phyloP scores from a whole-genome alignment of 176 grass and related monocot genomes.

The Phoenix dactylifera region DNA sequence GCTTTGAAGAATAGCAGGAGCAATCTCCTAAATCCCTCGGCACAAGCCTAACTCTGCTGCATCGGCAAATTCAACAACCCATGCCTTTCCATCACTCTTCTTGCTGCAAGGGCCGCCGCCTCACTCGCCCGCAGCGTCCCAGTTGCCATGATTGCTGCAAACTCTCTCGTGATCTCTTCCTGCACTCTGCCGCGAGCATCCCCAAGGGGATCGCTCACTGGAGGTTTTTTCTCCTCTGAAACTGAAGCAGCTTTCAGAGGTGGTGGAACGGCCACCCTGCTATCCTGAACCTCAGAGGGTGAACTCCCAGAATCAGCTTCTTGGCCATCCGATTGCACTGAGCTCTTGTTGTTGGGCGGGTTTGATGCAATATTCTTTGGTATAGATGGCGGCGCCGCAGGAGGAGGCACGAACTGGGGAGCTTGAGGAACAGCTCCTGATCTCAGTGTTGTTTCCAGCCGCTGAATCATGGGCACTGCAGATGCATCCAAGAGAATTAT shows the following conservation, averaged over 20 bases:
- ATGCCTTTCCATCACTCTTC: slow-evolving; percentile 66
- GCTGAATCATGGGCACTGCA: slow-evolving; percentile 72
- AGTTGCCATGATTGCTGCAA: slow-evolving; percentile 53
- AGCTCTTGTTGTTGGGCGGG: neutral
- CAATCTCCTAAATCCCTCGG: too few relatives aligned
- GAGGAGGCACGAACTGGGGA: slow-evolving; percentile 32
- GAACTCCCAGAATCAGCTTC: too few relatives aligned
- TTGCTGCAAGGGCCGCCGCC: slow-evolving; percentile 42
- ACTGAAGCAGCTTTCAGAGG: slow-evolving; percentile 15
- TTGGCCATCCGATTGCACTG: too few relatives aligned
- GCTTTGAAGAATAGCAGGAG: too few relatives aligned
- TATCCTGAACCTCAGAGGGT: neutral
- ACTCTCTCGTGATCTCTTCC: slow-evolving; percentile 60
- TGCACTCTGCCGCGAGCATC: slow-evolving; percentile 39
- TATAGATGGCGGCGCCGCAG: neutral
- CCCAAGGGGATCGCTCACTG: slow-evolving; percentile 23
- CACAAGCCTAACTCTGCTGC: slow-evolving; percentile 18
- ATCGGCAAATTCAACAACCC: slow-evolving; percentile 17
- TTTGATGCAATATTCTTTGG: neutral
- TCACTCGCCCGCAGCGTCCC: slow-evolving; percentile 40
- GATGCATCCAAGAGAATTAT: neutral
- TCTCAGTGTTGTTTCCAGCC: slow-evolving; percentile 47
- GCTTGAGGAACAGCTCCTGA: slow-evolving; percentile 43
- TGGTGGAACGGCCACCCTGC: slow-evolving; percentile 4
- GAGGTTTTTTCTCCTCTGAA: slow-evolving; percentile 1